Evolutionary conservation across 495 filamentous ascomycete genomes (phyloP), one percentile per base, ranked within the genome.

Genomic region (Aspergillus nidulans): DNA sequence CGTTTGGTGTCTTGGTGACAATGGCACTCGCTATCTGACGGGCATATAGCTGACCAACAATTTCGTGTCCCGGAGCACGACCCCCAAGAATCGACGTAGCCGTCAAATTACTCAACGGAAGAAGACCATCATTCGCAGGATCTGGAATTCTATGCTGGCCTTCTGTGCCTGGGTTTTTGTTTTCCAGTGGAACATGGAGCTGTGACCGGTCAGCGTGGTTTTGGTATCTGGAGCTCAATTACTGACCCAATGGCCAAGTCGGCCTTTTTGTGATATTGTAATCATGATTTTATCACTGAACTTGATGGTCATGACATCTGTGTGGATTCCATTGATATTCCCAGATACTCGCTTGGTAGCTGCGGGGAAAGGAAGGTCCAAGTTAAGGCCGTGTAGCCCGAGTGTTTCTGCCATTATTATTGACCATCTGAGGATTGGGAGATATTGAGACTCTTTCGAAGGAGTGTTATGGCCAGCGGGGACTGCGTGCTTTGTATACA

Each of bases 251-350:
- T 97, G 94, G 8, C 89, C 87, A 32, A 97, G 74, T 58, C 89
- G 81, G 38, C 92, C 94, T 54, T 82, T 80, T 69, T 96, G 92
- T 3, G 88, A 88, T 54, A 98, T 81, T 0, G 91, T 96, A 40
- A 98, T 71, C 64, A 98, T 74, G 66, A 98, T 95, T 69, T 90
- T 95, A 77, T 98, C 94, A 10, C 86, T 83, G 74, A 97, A 97
- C 60, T 74, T 81, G 32, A 89, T 71, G 6, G 74, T 77, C 46
- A 81, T 84, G 42, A 89, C 84, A 60, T 90, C 84, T 4, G 94
- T 98, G 15, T 77, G 69, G 38, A 86, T 69, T 9, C 84, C 85
- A 58, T 85, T 75, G 34, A 96, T 78, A 25, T 74, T 57, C 19
- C 86, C 85, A 10, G 81, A 77, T 18, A 80, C 79, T 53, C 82